Percentiles rank a stretch among this genome's conserved stretches.
Evolutionary conservation across 139 green algal species (phyloP).

Genomic region (Coelastrella sp.): DNA sequence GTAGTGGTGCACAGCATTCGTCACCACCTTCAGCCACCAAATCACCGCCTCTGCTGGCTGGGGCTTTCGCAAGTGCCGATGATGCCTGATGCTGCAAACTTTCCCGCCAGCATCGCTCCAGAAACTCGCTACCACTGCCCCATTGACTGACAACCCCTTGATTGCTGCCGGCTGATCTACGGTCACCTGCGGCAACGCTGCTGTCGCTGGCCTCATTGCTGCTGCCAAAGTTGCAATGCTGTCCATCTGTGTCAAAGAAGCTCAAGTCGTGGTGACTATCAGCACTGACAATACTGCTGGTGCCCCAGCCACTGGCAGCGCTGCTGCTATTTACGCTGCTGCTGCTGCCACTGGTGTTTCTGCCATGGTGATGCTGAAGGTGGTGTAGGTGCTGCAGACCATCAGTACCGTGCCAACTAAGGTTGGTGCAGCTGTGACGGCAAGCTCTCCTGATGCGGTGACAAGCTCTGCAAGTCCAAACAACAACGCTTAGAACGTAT

Average conservation of each 20-base stretch:
- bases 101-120: conserved; percentile 37
- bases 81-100: not conserved
- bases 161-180: not conserved
- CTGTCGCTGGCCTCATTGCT: not conserved
- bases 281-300: conserved; percentile 4
- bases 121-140: conserved; percentile 21
- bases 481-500: too few relatives aligned
- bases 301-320: conserved; percentile 4
- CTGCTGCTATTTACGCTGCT: conserved; percentile 19
- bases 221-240: conserved; percentile 10
- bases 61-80: not conserved
- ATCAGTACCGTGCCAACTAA: conserved; percentile 4
- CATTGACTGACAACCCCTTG: not conserved
- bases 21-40: not conserved
- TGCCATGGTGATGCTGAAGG: not conserved
- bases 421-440: conserved; percentile 27
- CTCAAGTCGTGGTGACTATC: not conserved
- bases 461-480: conserved; percentile 9
- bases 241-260: not conserved
- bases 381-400: not conserved
- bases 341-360: conserved; percentile 9
- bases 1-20: too few relatives aligned
- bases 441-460: conserved; percentile 31
- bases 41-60: not conserved
- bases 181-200: not conserved